A percentile compares a stretch with the other conserved stretches of the same genome.
Evolutionary conservation across 2,329 filamentous ascomycete species (phyloP).

Genomic region (Pseudocercospora pini-densiflorae): DNA sequence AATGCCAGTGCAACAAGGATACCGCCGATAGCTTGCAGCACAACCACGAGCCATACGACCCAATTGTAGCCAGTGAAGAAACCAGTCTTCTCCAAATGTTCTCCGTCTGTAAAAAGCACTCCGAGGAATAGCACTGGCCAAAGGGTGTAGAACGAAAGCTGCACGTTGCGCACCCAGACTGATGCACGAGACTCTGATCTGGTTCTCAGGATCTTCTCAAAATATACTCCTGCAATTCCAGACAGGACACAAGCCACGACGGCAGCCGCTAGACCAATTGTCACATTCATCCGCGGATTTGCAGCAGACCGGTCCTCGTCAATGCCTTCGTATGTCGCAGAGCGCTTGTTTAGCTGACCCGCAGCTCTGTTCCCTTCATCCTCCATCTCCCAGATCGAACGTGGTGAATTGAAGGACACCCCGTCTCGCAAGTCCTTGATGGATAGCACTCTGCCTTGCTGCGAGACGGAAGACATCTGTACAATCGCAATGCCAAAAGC

Average conservation of each 20-base stretch:
- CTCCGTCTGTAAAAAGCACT: conserved; percentile 84
- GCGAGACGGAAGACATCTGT: conserved; percentile 69
- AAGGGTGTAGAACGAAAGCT: conserved; percentile 91
- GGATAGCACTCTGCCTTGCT: conserved; percentile 58
- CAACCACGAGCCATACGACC: conserved; percentile 84
- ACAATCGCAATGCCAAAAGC: conserved; percentile 84
- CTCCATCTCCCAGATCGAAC: conserved; percentile 77
- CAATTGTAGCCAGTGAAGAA: conserved; percentile 96
- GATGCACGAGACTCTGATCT: conserved; percentile 65
- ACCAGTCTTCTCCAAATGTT: conserved; percentile 78
- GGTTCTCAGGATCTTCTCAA: conserved; percentile 91
- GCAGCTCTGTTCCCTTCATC: conserved; percentile 61
- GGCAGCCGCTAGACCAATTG: conserved; percentile 78
- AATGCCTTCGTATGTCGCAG: conserved; percentile 90
- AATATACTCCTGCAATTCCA: conserved; percentile 82
- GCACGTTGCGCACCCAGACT: conserved; percentile 93
- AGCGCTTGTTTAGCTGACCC: conserved; percentile 65
- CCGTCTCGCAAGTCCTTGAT: conserved; percentile 67
- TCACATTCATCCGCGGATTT: conserved; percentile 70
- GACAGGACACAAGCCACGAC: conserved; percentile 78
- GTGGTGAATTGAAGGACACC: conserved; percentile 67
- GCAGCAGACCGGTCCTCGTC: conserved; percentile 62
- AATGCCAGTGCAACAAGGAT: conserved; percentile 82
- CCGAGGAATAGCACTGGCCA: conserved; percentile 88
- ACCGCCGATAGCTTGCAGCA: conserved; percentile 81